phyloP scores from a whole-genome alignment of 768 basidiomycete species.

The Termitomyces sp. region DNA sequence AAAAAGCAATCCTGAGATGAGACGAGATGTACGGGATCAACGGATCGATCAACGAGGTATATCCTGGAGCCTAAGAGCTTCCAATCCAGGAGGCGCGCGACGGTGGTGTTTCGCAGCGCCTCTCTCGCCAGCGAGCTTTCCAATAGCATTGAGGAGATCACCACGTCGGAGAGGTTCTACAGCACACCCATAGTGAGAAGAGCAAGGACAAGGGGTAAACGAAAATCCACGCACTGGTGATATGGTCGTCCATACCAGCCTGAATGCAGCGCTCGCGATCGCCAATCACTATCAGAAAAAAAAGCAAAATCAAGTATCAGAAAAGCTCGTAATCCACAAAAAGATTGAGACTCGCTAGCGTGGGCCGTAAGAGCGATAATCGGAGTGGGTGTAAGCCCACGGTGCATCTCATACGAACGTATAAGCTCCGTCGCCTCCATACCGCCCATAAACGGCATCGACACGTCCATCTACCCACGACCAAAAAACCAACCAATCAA shows the following conservation, averaged over 20 bases:
- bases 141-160: slow-evolving; percentile 78
- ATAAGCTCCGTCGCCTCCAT: slow-evolving; percentile 97
- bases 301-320: neutral
- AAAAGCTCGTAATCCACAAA: too few relatives aligned
- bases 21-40: too few relatives aligned
- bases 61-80: neutral
- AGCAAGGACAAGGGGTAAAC: neutral
- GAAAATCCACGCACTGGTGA: slow-evolving; percentile 54
- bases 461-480: slow-evolving; percentile 93
- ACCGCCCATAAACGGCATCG: slow-evolving; percentile 98
- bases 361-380: slow-evolving; percentile 98
- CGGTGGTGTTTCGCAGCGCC: slow-evolving; percentile 32
- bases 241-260: slow-evolving; percentile 68
- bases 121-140: slow-evolving; percentile 70
- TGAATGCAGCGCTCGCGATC: slow-evolving; percentile 45
- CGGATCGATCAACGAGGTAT: neutral
- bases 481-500: too few relatives aligned
- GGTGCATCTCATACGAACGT: slow-evolving; percentile 71
- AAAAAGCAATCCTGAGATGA: too few relatives aligned
- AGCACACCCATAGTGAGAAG: slow-evolving; percentile 3
- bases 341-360: slow-evolving; percentile 62
- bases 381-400: slow-evolving; percentile 64
- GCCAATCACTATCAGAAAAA: slow-evolving; percentile 84
- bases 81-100: slow-evolving; percentile 7
- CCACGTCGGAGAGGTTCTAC: slow-evolving; percentile 74